phyloP scores from a whole-genome alignment of 2,329 filamentous ascomycete genomes.

The Stemphylium beticola region DNA sequence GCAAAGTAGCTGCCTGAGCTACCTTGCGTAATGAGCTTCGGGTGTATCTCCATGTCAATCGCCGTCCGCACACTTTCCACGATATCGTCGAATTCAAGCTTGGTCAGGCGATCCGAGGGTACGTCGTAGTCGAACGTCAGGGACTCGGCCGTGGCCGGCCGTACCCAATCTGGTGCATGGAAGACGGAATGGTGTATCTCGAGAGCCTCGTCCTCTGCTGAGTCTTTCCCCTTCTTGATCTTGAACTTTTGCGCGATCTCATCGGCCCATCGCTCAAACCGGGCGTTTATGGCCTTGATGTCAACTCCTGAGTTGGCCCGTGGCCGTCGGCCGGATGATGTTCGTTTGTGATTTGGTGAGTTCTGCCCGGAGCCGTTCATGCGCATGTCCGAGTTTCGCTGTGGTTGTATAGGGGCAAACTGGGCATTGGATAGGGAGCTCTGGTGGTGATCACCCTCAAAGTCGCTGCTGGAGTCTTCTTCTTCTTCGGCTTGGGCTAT shows the following conservation, averaged over 20 bases:
- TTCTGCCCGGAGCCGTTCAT: slow-evolving; percentile 42
- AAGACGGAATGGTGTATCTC: slow-evolving; percentile 99
- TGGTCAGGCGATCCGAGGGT: slow-evolving; percentile 72
- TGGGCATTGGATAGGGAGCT: slow-evolving; percentile 46
- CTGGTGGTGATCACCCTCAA: slow-evolving; percentile 50
- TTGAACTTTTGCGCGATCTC: slow-evolving; percentile 98
- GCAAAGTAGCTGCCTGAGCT: slow-evolving; percentile 99
- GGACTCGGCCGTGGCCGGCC: slow-evolving; percentile 77
- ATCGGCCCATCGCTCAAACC: slow-evolving; percentile 94
- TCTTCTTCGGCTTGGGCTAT: slow-evolving; percentile 61
- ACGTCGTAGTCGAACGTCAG: slow-evolving; percentile 65
- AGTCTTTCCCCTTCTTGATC: slow-evolving; percentile 76
- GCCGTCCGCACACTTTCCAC: slow-evolving; percentile 89
- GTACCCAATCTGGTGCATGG: slow-evolving; percentile 85
- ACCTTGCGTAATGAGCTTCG: slow-evolving; percentile 94
- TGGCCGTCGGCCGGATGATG: slow-evolving; percentile 52
- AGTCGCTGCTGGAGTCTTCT: slow-evolving; percentile 49
- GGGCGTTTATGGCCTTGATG: slow-evolving; percentile 96
- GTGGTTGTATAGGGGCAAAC: slow-evolving; percentile 57
- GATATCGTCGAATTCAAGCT: slow-evolving; percentile 81
- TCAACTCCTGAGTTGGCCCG: slow-evolving; percentile 89
- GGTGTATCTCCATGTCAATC: slow-evolving; percentile 89
- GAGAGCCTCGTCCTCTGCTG: slow-evolving; percentile 76
- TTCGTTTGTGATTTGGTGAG: slow-evolving; percentile 41
- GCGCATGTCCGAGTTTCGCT: slow-evolving; percentile 53